Conservation (phyloP, 225 moss, liverwort and hornwort species). For the Pseudoscleropodium purum region DNA sequence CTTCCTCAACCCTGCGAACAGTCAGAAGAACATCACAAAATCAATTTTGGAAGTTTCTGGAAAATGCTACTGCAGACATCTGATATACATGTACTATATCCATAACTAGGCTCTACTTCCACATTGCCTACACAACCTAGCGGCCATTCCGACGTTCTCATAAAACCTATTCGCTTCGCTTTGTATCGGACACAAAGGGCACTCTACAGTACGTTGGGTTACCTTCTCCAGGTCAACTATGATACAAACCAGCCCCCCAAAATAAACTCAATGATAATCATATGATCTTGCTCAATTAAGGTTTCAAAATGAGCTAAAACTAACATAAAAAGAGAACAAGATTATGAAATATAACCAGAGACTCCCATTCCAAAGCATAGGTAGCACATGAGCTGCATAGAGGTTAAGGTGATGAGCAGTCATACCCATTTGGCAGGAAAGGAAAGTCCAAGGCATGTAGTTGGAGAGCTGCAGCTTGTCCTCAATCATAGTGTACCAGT, state of each 20-base stretch:
- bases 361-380: neutral
- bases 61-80: neutral
- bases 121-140: neutral
- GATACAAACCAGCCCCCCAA: neutral
- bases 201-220: neutral
- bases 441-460: constrained; percentile 91
- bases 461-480: constrained; percentile 78
- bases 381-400: neutral
- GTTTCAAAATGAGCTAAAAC: neutral
- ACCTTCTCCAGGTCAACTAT: neutral
- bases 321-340: neutral
- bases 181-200: neutral
- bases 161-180: neutral
- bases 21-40: neutral
- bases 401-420: neutral
- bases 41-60: neutral
- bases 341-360: neutral
- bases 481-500: constrained; percentile 94
- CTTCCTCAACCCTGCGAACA: constrained; percentile 65
- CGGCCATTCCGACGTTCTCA: neutral
- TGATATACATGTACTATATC: neutral
- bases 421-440: constrained; percentile 87
- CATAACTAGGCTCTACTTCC: neutral
- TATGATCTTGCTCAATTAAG: neutral
- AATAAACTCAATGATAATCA: neutral